Evolutionary conservation across 2,329 filamentous ascomycete genomes (phyloP), one percentile per base, ranked within the genome.

Genomic region (Cytospora schulzeri): DNA sequence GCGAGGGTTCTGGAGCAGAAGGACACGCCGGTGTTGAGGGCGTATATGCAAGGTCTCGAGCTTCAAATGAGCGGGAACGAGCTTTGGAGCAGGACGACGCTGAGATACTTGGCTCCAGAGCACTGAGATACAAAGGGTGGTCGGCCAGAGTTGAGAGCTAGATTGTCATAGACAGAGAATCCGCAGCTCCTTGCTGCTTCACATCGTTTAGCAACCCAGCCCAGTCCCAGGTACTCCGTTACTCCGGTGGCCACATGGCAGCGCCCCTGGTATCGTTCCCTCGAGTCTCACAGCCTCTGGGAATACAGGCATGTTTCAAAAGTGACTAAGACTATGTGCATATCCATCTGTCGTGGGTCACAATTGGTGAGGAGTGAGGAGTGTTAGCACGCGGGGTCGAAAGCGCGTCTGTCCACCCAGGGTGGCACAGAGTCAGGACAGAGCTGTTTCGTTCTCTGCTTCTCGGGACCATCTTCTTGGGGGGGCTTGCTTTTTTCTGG

Each of bases 1-100:
- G 50, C 51, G 24, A 56, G 64, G 53, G 48, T 68, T 12, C 9
- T 64, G 3, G 19, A 28, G 1, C 55, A 62, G 9, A 8, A 6
- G 22, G 52, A 35, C 31, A 55, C 45, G 2, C n/a, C 29, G 51
- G 55, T 24, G 8, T 19, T 74, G 11, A 60, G 58, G 26, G 57
- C 54, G 11, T 78, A 75, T 60, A 55, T 76, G 28, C 69, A 75
- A 51, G 75, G 75, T 0, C 50, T 78, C 29, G 73, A 77, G 62
- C 74, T 72, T 60, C 68, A 71, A 66, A 73, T 69, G 69, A 69
- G 62, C 63, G 72, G 66, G 62, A 74, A 71, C 50, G 70, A 70
- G 56, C 33, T 63, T 2, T 69, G 67, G 70, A 76, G 62, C 70
- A 70, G 56, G 71, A 76, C 58, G 67, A 74, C 69, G 41, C 3